Evolutionary conservation across 2,329 filamentous ascomycete species (phyloP).

Genomic region (Chrysoporthe austroafricana): DNA sequence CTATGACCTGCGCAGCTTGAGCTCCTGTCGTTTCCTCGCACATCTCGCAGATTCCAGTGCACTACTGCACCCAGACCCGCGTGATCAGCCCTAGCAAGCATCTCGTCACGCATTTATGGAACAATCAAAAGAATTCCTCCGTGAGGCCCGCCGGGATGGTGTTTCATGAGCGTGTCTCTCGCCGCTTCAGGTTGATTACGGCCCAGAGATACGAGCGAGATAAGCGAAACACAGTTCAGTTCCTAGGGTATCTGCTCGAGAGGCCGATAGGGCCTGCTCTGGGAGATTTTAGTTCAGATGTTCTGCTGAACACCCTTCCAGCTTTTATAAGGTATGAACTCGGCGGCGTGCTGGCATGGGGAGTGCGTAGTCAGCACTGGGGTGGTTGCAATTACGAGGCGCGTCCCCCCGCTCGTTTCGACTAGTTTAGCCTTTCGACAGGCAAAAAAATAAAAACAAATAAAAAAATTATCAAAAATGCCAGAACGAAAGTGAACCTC

Average conservation of each 20-base stretch:
- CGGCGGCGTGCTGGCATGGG: no score
- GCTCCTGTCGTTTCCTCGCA: not conserved
- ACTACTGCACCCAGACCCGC: not conserved
- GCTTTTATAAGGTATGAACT: no score
- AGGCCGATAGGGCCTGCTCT: not conserved
- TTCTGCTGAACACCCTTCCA: no score
- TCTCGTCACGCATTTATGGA: not conserved
- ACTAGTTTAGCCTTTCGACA: no score
- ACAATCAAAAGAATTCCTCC: not conserved
- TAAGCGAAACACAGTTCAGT: not conserved
- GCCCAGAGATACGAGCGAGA: not conserved
- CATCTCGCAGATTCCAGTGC: not conserved
- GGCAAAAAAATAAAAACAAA: no score
- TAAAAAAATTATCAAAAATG: no score
- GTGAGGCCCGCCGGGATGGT: not conserved
- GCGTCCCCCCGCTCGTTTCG: no score
- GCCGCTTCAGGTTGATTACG: constrained; percentile 6
- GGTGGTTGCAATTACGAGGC: no score
- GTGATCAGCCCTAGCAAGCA: not conserved
- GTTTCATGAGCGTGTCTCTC: constrained; percentile 5
- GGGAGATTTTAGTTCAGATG: not conserved
- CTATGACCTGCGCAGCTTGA: not conserved
- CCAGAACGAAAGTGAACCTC: no score
- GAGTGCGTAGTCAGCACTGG: no score
- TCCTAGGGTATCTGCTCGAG: not conserved